Percentiles rank a stretch among this genome's conserved stretches.
Evolutionary conservation across 495 filamentous ascomycete species (phyloP).

Genomic region (Xylaria acuta): DNA sequence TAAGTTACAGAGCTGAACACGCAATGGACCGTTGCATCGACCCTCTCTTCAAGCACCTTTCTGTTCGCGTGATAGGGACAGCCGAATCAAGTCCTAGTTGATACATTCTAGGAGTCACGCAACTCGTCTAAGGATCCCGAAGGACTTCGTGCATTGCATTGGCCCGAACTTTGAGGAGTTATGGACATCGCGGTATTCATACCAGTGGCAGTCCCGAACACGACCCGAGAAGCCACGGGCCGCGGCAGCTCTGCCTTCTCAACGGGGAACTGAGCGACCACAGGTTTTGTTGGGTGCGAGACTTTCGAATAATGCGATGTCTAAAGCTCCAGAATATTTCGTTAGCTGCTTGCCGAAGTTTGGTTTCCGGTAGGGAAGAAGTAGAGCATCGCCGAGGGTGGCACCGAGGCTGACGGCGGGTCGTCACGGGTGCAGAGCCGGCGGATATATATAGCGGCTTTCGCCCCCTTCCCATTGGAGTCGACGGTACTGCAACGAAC

Average conservation of each 20-base stretch:
- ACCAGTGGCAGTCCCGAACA: background rate
- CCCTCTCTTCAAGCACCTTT: constrained; percentile 1
- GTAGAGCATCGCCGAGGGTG: constrained; percentile 10
- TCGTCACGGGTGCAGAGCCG: constrained; percentile 25
- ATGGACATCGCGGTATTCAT: constrained; percentile 3
- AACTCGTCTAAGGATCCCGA: constrained; percentile 13
- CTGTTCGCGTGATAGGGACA: constrained; percentile 23
- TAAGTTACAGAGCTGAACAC: constrained; percentile 24
- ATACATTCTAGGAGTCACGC: constrained; percentile 15
- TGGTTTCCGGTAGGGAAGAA: background rate
- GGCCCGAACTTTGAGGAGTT: constrained; percentile 18
- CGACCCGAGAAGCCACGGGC: background rate
- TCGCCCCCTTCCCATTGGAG: constrained; percentile 8
- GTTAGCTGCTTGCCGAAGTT: background rate
- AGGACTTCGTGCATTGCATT: constrained; percentile 16
- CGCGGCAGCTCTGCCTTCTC: constrained; percentile 3
- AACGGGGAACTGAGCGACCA: background rate
- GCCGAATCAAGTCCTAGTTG: constrained; percentile 10
- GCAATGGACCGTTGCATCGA: constrained; percentile 23
- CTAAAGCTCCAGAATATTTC: background rate
- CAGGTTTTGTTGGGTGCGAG: background rate
- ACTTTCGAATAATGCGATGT: background rate
- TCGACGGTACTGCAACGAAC: constrained; percentile 10
- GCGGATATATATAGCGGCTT: constrained; percentile 26
- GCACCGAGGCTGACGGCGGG: constrained; percentile 16